These are phyloP conservation scores for Chaetomiaceae sp. DNA, from an alignment of 2,329 filamentous ascomycete genomes.

Conservation along the genomic window DNA sequence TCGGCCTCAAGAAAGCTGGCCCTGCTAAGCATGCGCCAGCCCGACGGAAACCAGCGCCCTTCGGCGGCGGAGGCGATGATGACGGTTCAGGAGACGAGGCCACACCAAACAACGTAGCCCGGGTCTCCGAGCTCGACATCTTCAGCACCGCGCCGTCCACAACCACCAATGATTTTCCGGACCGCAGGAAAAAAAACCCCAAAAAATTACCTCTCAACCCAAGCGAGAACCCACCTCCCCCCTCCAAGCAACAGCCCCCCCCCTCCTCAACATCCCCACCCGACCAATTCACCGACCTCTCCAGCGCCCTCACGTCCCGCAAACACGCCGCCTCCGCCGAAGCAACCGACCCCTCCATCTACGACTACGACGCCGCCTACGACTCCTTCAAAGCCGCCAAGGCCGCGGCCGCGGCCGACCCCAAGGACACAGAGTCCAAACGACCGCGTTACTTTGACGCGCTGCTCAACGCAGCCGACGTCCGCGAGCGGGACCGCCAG, in stretches of 20 bases:
- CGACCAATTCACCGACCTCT: constrained; percentile 60
- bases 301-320: constrained; percentile 58
- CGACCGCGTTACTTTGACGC: constrained; percentile 75
- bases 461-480: constrained; percentile 67
- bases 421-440: constrained; percentile 41
- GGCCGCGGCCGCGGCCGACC: constrained; percentile 63
- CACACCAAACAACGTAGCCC: constrained; percentile 40
- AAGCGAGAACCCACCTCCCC: constrained; percentile 29
- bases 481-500: constrained; percentile 71
- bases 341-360: constrained; percentile 67
- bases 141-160: constrained; percentile 34
- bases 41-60: constrained; percentile 50
- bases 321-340: constrained; percentile 62
- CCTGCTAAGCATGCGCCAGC: constrained; percentile 45
- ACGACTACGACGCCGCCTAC: constrained; percentile 82
- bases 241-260: constrained; percentile 14
- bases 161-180: constrained; percentile 9
- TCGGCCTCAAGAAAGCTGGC: constrained; percentile 58
- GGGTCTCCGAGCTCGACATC: constrained; percentile 59
- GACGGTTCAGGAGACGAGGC: constrained; percentile 43
- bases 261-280: constrained; percentile 38
- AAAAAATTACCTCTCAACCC: constrained; percentile 29
- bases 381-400: constrained; percentile 67
- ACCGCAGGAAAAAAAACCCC: constrained; percentile 27
- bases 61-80: constrained; percentile 56